A percentile compares a stretch with the other conserved stretches of the same genome.
Conservation (phyloP, 352 stramenopile genomes). For the Phytophthora cryptogea region DNA sequence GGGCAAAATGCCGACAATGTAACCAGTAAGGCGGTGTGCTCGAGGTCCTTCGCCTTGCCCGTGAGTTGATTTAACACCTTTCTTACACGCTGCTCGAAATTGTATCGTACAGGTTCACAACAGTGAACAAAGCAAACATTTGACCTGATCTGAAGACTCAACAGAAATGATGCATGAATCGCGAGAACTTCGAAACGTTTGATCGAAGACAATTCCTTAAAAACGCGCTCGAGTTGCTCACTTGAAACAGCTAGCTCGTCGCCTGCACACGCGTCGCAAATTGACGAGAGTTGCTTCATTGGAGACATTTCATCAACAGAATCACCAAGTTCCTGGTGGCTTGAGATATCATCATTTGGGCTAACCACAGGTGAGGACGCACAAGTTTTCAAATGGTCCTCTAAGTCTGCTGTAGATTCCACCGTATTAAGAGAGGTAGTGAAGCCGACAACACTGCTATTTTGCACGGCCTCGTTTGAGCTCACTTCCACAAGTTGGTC, state of each 20-base stretch:
- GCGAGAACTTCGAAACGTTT: constrained; percentile 17
- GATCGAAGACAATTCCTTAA: constrained; percentile 29
- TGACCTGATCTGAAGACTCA: constrained; percentile 33
- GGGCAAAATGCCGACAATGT: constrained; percentile 38
- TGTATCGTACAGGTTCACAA: constrained; percentile 1
- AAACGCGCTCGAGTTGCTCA: constrained; percentile 23
- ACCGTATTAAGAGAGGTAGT: neutral
- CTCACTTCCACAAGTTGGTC: constrained; percentile 16
- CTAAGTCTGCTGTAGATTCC: constrained; percentile 2
- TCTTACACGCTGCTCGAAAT: constrained; percentile 27
- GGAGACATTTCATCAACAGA: constrained; percentile 14
- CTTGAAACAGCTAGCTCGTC: constrained; percentile 1
- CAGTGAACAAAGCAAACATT: constrained; percentile 14
- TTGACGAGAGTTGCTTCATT: constrained; percentile 19
- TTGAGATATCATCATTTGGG: neutral
- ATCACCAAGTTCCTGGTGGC: constrained; percentile 4
- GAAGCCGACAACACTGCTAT: too few relatives aligned
- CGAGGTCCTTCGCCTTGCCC: constrained; percentile 12
- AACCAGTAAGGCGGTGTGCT: constrained; percentile 22
- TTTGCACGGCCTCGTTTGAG: neutral
- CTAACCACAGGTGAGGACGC: neutral
- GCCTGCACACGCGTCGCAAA: constrained; percentile 1
- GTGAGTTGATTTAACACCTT: constrained; percentile 45
- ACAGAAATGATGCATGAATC: constrained; percentile 38
- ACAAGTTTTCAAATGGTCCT: constrained; percentile 21